Evolutionary conservation across 768 basidiomycete species (phyloP), one percentile per base, ranked within the genome.

Genomic region (Amanita rubescens): DNA sequence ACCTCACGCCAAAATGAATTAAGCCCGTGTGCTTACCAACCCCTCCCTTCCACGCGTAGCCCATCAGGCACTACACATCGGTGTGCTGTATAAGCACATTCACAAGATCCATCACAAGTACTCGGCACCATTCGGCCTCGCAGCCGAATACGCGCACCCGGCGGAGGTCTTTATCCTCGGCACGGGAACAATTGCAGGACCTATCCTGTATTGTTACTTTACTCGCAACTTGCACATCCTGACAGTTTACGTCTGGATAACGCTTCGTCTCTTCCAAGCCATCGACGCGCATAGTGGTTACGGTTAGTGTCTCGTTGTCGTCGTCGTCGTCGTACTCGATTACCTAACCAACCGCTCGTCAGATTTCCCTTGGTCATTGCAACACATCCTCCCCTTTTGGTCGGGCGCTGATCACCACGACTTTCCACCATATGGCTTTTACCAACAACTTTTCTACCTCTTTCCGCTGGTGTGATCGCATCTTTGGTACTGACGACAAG

Each of bases 21-120:
- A 41, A 22, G n/a, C n/a, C 47, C 19, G 47, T 25, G 49, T 20
- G 30, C 17, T 49, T 44, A 53, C 15, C 17, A 3, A 14, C 19
- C 24, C 25, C n/a, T n/a, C n/a, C n/a, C n/a, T n/a, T n/a, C n/a
- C 30, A 12, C 41, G 53, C 55, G 9, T 52, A 87, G 93, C 92
- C 22, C 94, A 98, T 71, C 85, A 91, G 61, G 84, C 86, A 3
- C 80, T 97, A 15, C 94, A 98, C 71, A 87, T 79, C 58, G 85
- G 89, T 49, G 65, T 77, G 0, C 75, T 95, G 49, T 94, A 95
- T 77, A 91, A 87, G 69, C 77, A 94, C 68, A 91, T 96, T 59
- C 94, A 96, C 80, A 95, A 96, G 71, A 77, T 98, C 33, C 96
- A 99, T 68, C 96, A 98, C 81, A 91, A 93, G 64, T 96, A 92